These are phyloP conservation scores for Claviceps monticola DNA, from an alignment of 2,329 filamentous ascomycete species.

Conservation along the genomic window DNA sequence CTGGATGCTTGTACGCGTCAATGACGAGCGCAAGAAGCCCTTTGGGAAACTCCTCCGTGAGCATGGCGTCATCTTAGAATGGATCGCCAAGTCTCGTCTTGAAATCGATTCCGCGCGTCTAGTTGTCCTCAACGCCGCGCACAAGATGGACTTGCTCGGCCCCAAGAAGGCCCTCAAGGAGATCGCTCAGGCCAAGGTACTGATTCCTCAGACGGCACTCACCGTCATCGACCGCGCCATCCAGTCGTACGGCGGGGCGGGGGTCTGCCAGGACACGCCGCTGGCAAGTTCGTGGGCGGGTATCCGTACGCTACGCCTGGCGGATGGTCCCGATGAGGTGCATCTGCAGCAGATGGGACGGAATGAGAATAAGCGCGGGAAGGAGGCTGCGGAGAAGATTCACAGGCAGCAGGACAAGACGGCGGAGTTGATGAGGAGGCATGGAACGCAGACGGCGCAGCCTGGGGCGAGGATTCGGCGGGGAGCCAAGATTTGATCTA, in stretches of 20 bases:
- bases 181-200: conserved; percentile 90
- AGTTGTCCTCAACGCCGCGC: conserved; percentile 83
- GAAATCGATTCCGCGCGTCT: conserved; percentile 90
- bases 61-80: conserved; percentile 90
- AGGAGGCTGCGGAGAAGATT: conserved; percentile 46
- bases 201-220: conserved; percentile 70
- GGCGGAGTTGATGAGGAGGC: conserved; percentile 49
- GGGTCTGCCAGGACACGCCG: conserved; percentile 89
- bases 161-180: conserved; percentile 84
- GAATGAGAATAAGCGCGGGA: conserved; percentile 63
- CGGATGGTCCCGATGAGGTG: conserved; percentile 94
- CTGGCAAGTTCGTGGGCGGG: conserved; percentile 71
- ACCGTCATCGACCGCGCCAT: conserved; percentile 88
- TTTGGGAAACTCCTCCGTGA: conserved; percentile 79
- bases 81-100: conserved; percentile 81
- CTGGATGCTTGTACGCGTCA: conserved; percentile 88
- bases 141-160: conserved; percentile 81
- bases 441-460: conserved; percentile 31
- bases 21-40: conserved; percentile 79
- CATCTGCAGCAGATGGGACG: conserved; percentile 69
- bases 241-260: conserved; percentile 81
- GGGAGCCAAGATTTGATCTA: conserved; percentile 29
- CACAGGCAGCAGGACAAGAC: conserved; percentile 50
- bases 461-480: conserved; percentile 38
- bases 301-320: conserved; percentile 70